Conservation (phyloP, 495 filamentous ascomycete genomes). For the Poronia punctata region DNA sequence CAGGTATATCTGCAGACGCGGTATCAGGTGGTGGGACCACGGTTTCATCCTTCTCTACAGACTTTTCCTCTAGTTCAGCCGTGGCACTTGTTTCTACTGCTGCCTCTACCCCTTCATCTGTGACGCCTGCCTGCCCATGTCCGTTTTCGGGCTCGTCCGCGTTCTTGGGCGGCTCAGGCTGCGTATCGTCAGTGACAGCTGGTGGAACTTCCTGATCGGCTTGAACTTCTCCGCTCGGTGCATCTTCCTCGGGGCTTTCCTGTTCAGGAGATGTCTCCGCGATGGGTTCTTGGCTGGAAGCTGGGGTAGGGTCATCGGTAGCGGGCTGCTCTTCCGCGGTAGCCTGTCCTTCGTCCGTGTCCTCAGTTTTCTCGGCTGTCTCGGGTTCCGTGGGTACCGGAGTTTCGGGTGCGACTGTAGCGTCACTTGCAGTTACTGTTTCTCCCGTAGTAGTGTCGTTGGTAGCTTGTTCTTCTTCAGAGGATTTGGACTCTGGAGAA, state of each 20-base stretch:
- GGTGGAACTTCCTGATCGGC: not conserved
- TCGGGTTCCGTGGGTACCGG: too few relatives aligned
- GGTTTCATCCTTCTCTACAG: not conserved
- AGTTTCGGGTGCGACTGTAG: too few relatives aligned
- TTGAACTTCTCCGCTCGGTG: not conserved
- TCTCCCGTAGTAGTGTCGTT: too few relatives aligned
- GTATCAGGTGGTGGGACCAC: not conserved
- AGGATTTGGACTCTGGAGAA: not conserved
- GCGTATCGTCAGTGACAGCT: not conserved
- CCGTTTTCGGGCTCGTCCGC: conserved; percentile 8
- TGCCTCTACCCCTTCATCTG: not conserved
- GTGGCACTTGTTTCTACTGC: conserved; percentile 10
- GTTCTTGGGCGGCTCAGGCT: not conserved
- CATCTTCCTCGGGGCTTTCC: not conserved
- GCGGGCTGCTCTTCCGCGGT: not conserved
- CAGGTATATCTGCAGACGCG: not conserved
- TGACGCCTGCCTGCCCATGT: conserved; percentile 1
- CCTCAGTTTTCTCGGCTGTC: not conserved
- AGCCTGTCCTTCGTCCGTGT: too few relatives aligned
- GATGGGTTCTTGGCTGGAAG: too few relatives aligned
- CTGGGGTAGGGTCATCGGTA: too few relatives aligned
- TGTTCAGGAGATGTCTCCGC: not conserved
- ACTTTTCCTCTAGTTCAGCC: conserved; percentile 7
- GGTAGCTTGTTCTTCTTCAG: too few relatives aligned
- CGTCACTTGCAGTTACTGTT: too few relatives aligned